These are phyloP conservation scores for Penicillium sumatraense DNA, from an alignment of 2,329 filamentous ascomycete genomes.

Conservation along the genomic window DNA sequence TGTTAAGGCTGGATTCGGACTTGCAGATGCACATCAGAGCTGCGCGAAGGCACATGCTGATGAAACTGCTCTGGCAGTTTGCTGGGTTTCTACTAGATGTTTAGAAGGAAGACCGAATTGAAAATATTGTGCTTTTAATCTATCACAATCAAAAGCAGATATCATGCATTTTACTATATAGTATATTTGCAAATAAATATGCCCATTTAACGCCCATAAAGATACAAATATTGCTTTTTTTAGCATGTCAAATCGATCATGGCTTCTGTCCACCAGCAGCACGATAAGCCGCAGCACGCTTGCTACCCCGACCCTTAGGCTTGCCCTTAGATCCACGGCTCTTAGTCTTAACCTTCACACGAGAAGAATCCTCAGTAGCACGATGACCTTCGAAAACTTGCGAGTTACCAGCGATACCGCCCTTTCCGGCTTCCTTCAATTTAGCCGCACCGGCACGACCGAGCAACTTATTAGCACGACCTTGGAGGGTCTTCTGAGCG, in stretches of 20 bases:
- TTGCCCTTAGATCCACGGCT: constrained; percentile 47
- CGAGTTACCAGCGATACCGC: constrained; percentile 36
- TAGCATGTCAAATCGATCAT: constrained; percentile 10
- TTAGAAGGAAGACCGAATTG: no score
- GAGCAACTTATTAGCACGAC: constrained; percentile 44
- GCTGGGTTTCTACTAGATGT: no score
- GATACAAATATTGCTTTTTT: constrained; percentile 18
- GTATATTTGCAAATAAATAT: no score
- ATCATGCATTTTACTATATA: no score
- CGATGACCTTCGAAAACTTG: constrained; percentile 53
- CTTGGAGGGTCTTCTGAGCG: constrained; percentile 41
- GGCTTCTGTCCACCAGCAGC: constrained; percentile 41
- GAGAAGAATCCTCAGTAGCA: constrained; percentile 39
- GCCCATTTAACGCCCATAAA: constrained; percentile 27
- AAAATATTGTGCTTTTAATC: no score
- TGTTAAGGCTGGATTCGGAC: no score
- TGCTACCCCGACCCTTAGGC: constrained; percentile 46
- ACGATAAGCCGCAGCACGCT: constrained; percentile 49
- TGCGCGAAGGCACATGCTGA: no score
- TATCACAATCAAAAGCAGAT: no score
- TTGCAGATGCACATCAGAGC: no score
- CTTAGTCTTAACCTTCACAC: constrained; percentile 43
- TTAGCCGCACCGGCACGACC: constrained; percentile 45
- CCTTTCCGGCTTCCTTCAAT: constrained; percentile 34
- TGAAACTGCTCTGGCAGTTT: no score